Conservation (phyloP, 345 rosid species). For the Brassica carinata region DNA sequence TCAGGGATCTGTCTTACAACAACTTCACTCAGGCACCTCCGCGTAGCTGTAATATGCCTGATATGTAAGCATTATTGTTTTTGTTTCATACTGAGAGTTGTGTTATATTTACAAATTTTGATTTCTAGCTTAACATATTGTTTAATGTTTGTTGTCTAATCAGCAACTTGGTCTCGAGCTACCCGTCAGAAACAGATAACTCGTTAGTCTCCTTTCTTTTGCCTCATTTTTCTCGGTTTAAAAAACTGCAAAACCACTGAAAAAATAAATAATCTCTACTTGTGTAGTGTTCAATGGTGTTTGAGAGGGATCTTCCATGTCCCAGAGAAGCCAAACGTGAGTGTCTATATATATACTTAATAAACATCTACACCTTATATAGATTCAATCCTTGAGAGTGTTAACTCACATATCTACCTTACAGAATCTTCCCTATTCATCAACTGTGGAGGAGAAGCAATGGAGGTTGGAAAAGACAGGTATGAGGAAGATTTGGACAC, state of each 20-base stretch:
- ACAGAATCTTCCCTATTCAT: conserved; percentile 75
- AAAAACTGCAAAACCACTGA: neutral
- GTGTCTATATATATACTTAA: conserved; percentile 27
- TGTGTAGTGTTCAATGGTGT: conserved; percentile 64
- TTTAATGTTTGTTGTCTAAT: neutral
- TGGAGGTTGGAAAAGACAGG: conserved; percentile 25
- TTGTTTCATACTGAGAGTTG: neutral
- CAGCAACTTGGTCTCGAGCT: conserved; percentile 71
- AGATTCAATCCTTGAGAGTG: conserved; percentile 23
- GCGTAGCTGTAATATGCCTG: neutral
- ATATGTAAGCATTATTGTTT: neutral
- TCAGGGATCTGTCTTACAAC: conserved; percentile 90
- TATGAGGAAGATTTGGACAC: conserved; percentile 53
- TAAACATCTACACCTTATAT: neutral
- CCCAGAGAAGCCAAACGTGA: conserved; percentile 48
- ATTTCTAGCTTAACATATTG: neutral
- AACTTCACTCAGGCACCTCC: conserved; percentile 57
- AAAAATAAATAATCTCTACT: neutral
- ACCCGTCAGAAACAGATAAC: conserved; percentile 42
- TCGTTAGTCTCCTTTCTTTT: conserved; percentile 51
- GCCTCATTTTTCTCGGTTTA: neutral
- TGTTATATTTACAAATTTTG: neutral
- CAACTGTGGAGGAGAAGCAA: conserved; percentile 65
- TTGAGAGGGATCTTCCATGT: conserved; percentile 72
- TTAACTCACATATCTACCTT: neutral